phyloP scores from a whole-genome alignment of 1,284 basidiomycete genomes.

The Afroboletus lepidellus region DNA sequence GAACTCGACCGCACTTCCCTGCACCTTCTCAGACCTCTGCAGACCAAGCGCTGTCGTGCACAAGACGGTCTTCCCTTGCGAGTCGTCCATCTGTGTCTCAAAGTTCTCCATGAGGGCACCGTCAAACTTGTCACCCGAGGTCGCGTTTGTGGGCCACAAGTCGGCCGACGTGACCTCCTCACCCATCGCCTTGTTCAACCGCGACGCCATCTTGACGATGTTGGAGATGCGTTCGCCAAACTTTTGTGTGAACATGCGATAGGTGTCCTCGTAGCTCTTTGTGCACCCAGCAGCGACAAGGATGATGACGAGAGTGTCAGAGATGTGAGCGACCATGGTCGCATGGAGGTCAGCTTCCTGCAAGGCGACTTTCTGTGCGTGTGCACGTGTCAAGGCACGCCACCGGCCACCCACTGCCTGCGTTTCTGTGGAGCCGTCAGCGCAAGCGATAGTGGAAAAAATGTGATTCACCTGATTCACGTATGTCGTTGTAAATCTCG shows the following conservation, averaged over 20 bases:
- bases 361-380: constrained; percentile 40
- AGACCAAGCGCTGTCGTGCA: constrained; percentile 41
- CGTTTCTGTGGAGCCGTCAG: constrained; percentile 36
- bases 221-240: constrained; percentile 42
- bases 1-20: constrained; percentile 25
- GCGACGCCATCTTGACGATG: constrained; percentile 42
- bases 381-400: constrained; percentile 48
- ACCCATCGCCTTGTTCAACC: constrained; percentile 49
- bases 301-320: constrained; percentile 43
- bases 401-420: constrained; percentile 53
- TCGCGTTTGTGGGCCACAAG: constrained; percentile 42
- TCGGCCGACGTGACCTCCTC: constrained; percentile 53
- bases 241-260: constrained; percentile 30
- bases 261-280: constrained; percentile 27
- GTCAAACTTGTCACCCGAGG: constrained; percentile 41
- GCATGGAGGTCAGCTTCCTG: constrained; percentile 36
- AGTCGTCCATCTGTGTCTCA: constrained; percentile 18
- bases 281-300: constrained; percentile 43
- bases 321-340: constrained; percentile 38
- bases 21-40: constrained; percentile 27
- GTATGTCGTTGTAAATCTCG: constrained; percentile 46
- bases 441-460: not conserved
- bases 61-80: constrained; percentile 25
- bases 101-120: constrained; percentile 45
- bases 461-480: constrained; percentile 39